Evolutionary conservation across 2,329 filamentous ascomycete species (phyloP).

Genomic region (Microdochium trichocladiopsis): DNA sequence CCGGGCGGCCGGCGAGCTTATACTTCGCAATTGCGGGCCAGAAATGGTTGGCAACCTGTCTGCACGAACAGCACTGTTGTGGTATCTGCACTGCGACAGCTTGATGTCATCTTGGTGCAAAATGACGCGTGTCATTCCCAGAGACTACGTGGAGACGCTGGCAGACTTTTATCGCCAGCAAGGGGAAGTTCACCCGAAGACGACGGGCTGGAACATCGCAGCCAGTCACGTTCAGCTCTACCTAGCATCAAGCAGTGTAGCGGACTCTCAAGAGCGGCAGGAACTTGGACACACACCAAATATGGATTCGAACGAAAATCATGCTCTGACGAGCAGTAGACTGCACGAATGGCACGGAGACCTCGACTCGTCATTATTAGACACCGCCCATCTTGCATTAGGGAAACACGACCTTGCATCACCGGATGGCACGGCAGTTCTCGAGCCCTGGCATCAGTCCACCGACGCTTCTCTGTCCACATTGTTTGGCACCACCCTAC

Average conservation of each 20-base stretch:
- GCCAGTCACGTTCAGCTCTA: constrained; percentile 59
- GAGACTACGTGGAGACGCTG: constrained; percentile 69
- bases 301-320: constrained; percentile 58
- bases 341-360: constrained; percentile 44
- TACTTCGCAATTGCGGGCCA: constrained; percentile 42
- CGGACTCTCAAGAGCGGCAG: constrained; percentile 65
- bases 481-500: constrained; percentile 67
- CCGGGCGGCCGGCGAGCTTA: constrained; percentile 76
- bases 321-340: constrained; percentile 41
- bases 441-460: constrained; percentile 50
- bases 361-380: constrained; percentile 55
- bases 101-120: constrained; percentile 19
- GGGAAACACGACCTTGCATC: too few relatives aligned
- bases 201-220: constrained; percentile 61
- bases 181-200: constrained; percentile 49
- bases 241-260: constrained; percentile 73
- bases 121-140: constrained; percentile 55
- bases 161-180: constrained; percentile 57
- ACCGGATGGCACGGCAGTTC: too few relatives aligned
- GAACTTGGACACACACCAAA: constrained; percentile 56
- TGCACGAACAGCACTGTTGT: constrained; percentile 41
- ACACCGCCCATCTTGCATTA: constrained; percentile 55
- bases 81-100: constrained; percentile 87
- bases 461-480: constrained; percentile 62
- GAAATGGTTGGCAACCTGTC: not conserved